Base-by-base conservation (phyloP, 192 early-diverging fungal genomes). In the Bifiguratus adelaidae region DNA sequence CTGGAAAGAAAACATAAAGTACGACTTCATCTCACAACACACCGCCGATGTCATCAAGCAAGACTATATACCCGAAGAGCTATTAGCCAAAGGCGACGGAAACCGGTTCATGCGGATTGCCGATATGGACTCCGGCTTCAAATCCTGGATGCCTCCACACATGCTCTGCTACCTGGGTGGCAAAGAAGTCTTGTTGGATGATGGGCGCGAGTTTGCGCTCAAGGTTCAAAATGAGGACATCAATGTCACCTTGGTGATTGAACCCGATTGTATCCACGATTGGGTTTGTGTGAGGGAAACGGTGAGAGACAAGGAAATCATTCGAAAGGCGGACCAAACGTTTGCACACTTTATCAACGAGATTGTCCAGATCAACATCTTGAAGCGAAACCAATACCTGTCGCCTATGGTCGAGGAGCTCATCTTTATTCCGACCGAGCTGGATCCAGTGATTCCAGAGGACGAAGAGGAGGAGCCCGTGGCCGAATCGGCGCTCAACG, bases 281-380 rank as follows among this genome's bases (percentile, higher is more conserved):
- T 65, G 62, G 62, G 58, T 65, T 38, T 58, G 55, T 52, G 62
- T 65, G 9, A 32, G 62, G 42, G 62, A 65, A 47, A 56, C 58
- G 2, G 62, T 65, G 6, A 58, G 55, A 44, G 62, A 65, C 38
- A 49, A 59, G 34, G 38, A 28, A 9, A 55, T 58, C 13, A 13
- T 58, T 7, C 47, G 47, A 25, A 44, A 52, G 24, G 56, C 56
- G 20, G 62, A 65, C 47, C 18, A 50, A 7, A 43, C 34, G 19
- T 55, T 58, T 48, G 62, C 53, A 2, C 37, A 13, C 7, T 40
- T 6, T 6, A 15, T 40, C 5, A 40, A n/a, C n/a, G n/a, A n/a
- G n/a, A n/a, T n/a, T n/a, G n/a, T n/a, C n/a, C n/a, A n/a, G n/a
- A n/a, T n/a, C n/a, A n/a, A n/a, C n/a, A n/a, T n/a, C n/a, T n/a